phyloP scores from a whole-genome alignment of 257 asterid species.

The Solanum virginianum region DNA sequence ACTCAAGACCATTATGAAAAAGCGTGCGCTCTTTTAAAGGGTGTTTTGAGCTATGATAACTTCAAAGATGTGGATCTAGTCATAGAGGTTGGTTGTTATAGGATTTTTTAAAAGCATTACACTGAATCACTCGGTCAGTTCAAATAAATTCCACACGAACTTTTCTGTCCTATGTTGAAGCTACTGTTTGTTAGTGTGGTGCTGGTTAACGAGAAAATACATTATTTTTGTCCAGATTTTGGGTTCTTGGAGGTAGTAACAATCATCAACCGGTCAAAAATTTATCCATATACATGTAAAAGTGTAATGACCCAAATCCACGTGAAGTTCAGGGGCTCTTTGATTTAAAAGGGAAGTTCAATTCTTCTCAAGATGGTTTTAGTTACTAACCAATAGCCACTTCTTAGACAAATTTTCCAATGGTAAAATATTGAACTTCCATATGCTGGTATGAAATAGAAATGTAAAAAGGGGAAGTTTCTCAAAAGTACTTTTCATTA shows the following conservation, averaged over 20 bases:
- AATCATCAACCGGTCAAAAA: background rate
- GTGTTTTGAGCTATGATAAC: slow-evolving; percentile 72
- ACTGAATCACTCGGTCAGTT: background rate
- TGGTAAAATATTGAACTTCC: background rate
- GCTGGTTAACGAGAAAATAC: background rate
- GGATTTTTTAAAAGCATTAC: background rate
- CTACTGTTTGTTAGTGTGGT: background rate
- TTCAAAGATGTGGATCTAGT: slow-evolving; percentile 93
- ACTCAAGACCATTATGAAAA: slow-evolving; percentile 58
- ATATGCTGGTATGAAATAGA: background rate
- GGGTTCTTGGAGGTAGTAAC: background rate
- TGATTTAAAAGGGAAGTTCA: background rate
- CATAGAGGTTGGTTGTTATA: slow-evolving; percentile 60
- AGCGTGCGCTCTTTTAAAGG: slow-evolving; percentile 60
- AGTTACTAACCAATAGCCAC: background rate
- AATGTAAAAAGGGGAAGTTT: background rate
- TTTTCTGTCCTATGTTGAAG: background rate
- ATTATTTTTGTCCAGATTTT: background rate
- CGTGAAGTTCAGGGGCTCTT: background rate
- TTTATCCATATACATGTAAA: background rate
- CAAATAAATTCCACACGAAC: background rate
- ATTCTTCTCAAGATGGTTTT: background rate
- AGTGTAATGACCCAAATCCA: background rate
- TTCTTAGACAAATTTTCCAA: background rate
- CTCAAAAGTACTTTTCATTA: background rate